These are phyloP conservation scores for Stevia rebaudiana DNA, from an alignment of 140 eudicot species.

Conservation along the genomic window DNA sequence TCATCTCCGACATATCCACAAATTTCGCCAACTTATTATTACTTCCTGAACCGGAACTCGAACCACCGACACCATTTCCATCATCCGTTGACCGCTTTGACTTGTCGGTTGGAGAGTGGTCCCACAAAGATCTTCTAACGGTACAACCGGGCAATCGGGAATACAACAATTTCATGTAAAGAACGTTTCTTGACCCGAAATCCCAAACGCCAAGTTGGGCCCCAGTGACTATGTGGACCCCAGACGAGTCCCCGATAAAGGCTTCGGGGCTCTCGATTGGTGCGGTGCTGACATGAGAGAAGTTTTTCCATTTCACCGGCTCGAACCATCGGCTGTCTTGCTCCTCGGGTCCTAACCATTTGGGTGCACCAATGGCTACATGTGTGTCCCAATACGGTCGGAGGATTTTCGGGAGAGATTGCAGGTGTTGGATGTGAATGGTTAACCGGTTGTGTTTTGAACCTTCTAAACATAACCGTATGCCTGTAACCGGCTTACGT, in stretches of 20 bases:
- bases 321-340: slow-evolving; percentile 98
- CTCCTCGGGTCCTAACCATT: slow-evolving; percentile 97
- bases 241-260: slow-evolving; percentile 64
- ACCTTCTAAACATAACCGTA: slow-evolving; percentile 64
- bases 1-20: slow-evolving; percentile 80
- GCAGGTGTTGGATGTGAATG: slow-evolving; percentile 72
- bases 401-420: slow-evolving; percentile 80
- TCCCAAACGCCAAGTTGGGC: slow-evolving; percentile 99
- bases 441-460: slow-evolving; percentile 64
- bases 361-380: slow-evolving; percentile 92
- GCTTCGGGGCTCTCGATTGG: slow-evolving; percentile 91
- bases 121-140: slow-evolving; percentile 83
- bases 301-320: slow-evolving; percentile 91
- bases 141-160: slow-evolving; percentile 90
- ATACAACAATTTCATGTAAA: slow-evolving; percentile 75
- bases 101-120: slow-evolving; percentile 41
- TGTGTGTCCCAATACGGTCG: slow-evolving; percentile 90
- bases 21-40: slow-evolving; percentile 58
- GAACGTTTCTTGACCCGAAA: slow-evolving; percentile 83
- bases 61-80: slow-evolving; percentile 24
- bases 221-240: slow-evolving; percentile 76
- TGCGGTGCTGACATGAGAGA: slow-evolving; percentile 93
- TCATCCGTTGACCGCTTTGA: slow-evolving; percentile 19
- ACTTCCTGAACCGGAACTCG: slow-evolving; percentile 33
- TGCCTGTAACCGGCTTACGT: slow-evolving; percentile 85